Base-by-base conservation (phyloP, 257 asterid species). In the Nicotiana knightiana region DNA sequence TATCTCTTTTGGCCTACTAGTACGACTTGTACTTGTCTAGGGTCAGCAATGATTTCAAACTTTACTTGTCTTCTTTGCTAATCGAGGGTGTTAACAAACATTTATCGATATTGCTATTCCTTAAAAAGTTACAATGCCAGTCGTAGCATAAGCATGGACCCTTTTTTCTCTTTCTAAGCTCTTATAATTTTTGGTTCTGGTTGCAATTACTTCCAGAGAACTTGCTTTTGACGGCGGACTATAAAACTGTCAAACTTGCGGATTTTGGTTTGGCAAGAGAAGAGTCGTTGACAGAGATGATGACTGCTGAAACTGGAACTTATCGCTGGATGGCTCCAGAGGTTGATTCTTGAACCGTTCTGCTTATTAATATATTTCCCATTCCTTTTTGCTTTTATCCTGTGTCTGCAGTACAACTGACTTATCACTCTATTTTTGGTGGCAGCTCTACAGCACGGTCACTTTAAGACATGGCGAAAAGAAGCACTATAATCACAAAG, bases 221-320 rank as follows among this genome's bases (percentile, higher is more conserved):
- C 87, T 87, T 96, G 93, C 97, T 96, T 57, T 88, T 96, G 90
- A 93, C 97, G 9, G 97, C 89, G 51, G 99, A 96, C 82, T 89
- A 88, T 48, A 91, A 88, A 85, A 94, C 97, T 10, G 87, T 96
- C 33, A 94, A 96, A 88, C 93, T 96, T 51, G 99, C 97, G 2
- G 99, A 96, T 88, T 96, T 96, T 82, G 99, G 99, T 76, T 88
- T 96, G 90, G 99, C 99, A 67, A 92, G 99, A 88, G 98, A 96
- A 89, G 99, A 96, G 87, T 87, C 99, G 4, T 84, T 96, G 92
- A 96, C 99, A 21, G 98, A 96, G 90, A 96, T 96, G 99, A 96
- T 96, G 99, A 96, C 99, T 26, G 99, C 99, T 26, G 99, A 96
- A 90, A 96, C 99, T 0, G 98, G 99, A 89, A 96, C 99, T n/a